phyloP scores from a whole-genome alignment of 2,329 filamentous ascomycete species.

The Drechslerella dactyloides region DNA sequence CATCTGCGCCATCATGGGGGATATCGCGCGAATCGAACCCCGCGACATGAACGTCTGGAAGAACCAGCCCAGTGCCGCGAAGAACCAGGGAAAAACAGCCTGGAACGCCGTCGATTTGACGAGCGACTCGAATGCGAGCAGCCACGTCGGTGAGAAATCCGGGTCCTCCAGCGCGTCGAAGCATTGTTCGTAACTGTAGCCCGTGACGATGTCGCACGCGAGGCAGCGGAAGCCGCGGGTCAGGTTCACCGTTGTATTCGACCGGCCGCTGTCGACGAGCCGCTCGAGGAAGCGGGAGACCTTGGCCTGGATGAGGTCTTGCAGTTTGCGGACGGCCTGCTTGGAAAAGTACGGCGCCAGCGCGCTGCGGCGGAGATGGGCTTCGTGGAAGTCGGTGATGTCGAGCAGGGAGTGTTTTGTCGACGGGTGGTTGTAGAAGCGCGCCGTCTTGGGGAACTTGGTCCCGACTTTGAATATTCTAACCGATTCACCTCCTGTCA shows the following conservation, averaged over 20 bases:
- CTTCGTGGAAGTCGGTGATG: constrained; percentile 24
- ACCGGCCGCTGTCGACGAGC: neutral
- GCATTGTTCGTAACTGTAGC: constrained; percentile 36
- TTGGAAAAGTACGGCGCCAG: constrained; percentile 43
- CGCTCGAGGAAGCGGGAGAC: constrained; percentile 35
- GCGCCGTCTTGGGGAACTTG: constrained; percentile 34
- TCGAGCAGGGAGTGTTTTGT: constrained; percentile 31
- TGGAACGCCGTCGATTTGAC: constrained; percentile 9
- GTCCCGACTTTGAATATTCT: constrained; percentile 44
- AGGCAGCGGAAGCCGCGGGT: constrained; percentile 32
- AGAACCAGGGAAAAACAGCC: constrained; percentile 10
- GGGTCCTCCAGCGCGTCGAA: constrained; percentile 35
- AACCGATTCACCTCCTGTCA: neutral
- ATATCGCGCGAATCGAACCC: neutral
- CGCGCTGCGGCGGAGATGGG: constrained; percentile 36
- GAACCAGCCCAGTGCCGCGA: constrained; percentile 9
- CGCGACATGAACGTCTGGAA: constrained; percentile 19
- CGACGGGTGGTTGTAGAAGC: constrained; percentile 35
- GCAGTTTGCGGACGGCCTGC: constrained; percentile 31
- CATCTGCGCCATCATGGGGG: constrained; percentile 5
- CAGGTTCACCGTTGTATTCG: constrained; percentile 10
- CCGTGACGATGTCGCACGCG: constrained; percentile 34
- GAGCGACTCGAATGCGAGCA: constrained; percentile 24
- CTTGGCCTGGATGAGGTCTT: constrained; percentile 38
- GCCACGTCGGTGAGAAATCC: constrained; percentile 24